phyloP scores from a whole-genome alignment of 371 early-diverging fungal genomes.

The Mycotypha africana region DNA sequence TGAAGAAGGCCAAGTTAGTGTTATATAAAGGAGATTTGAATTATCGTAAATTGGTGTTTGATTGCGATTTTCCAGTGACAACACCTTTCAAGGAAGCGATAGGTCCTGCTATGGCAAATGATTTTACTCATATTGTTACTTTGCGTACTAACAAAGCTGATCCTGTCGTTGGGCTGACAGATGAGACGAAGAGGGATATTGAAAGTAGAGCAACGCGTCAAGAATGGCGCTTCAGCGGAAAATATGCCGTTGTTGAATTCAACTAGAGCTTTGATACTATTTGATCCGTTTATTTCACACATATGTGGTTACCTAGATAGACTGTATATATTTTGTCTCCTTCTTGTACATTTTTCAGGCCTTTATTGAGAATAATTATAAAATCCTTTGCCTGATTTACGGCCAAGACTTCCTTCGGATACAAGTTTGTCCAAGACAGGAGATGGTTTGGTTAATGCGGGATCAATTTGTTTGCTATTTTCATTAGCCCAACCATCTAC shows the following conservation, averaged over 20 bases:
- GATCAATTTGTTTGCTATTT: conserved; percentile 69
- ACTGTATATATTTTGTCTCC: background rate
- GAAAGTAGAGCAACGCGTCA: conserved; percentile 28
- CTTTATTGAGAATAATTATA: conserved; percentile 62
- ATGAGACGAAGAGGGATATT: conserved; percentile 57
- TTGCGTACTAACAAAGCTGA: conserved; percentile 90
- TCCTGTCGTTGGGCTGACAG: conserved; percentile 72
- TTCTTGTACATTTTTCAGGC: conserved; percentile 2
- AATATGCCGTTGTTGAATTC: conserved; percentile 72
- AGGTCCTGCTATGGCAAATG: conserved; percentile 56
- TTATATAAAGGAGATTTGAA: conserved; percentile 97
- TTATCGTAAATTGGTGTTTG: conserved; percentile 90
- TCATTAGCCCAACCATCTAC: conserved; percentile 82
- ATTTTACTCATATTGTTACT: conserved; percentile 60
- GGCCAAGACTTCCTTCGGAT: conserved; percentile 71
- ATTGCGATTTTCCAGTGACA: conserved; percentile 76
- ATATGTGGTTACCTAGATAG: too few species aligned
- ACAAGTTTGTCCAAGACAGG: conserved; percentile 73
- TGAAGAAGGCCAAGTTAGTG: conserved; percentile 55
- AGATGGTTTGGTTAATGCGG: conserved; percentile 64
- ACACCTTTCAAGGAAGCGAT: conserved; percentile 81
- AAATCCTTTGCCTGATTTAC: conserved; percentile 89
- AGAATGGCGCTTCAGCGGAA: conserved; percentile 68
- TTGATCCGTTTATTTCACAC: background rate
- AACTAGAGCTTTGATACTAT: conserved; percentile 2